phyloP scores from a whole-genome alignment of 148 eudicot species.

The Rhododendron griersonianum region DNA sequence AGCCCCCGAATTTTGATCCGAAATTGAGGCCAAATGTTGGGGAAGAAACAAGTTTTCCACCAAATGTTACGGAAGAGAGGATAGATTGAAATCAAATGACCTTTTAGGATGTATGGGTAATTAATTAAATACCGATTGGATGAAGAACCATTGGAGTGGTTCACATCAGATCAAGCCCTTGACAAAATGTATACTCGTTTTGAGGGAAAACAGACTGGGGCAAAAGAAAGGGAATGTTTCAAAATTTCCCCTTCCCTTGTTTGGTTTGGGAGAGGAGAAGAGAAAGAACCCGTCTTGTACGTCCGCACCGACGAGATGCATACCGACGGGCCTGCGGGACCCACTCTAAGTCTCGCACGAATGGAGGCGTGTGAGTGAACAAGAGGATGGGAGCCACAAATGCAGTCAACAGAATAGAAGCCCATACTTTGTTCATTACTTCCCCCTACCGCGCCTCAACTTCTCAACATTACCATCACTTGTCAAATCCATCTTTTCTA shows the following conservation, averaged over 20 bases:
- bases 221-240: background rate
- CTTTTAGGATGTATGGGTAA: background rate
- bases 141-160: background rate
- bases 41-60: background rate
- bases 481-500: background rate
- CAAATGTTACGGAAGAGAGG: background rate
- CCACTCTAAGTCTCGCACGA: background rate
- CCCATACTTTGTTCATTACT: too few relatives aligned
- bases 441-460: too few relatives aligned
- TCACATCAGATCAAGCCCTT: background rate
- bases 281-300: background rate
- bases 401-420: too few relatives aligned
- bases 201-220: background rate
- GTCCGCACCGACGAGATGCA: too few relatives aligned
- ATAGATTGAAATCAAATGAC: background rate
- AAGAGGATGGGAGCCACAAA: too few relatives aligned
- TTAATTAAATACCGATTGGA: background rate
- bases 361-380: background rate
- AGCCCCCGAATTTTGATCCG: too few relatives aligned
- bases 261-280: background rate
- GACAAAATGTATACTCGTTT: background rate
- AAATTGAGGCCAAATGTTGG: background rate
- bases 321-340: too few relatives aligned
- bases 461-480: background rate
- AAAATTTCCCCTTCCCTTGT: background rate